phyloP scores from a whole-genome alignment of 768 basidiomycete genomes.

The Tricholoma saponaceum region DNA sequence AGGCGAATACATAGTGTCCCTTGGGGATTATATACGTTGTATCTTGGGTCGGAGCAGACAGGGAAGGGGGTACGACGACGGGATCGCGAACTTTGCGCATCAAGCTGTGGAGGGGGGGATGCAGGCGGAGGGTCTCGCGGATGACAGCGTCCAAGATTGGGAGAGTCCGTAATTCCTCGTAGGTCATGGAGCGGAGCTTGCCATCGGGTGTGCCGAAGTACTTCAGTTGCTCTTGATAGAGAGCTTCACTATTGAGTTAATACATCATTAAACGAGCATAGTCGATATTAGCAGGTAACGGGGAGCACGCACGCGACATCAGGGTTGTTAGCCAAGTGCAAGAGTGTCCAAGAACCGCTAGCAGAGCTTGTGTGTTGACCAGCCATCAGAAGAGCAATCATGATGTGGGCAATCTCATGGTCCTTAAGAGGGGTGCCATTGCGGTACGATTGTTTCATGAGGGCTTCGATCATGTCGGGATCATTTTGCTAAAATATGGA shows the following conservation, averaged over 20 bases:
- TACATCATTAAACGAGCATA: not conserved
- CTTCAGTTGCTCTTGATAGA: conserved; percentile 89
- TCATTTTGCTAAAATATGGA: conserved; percentile 40
- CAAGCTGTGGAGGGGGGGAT: conserved; percentile 95
- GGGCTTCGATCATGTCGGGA: conserved; percentile 89
- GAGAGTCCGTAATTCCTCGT: conserved; percentile 80
- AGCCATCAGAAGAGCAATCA: conserved; percentile 99
- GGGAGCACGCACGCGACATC: conserved; percentile 61
- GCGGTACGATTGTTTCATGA: conserved; percentile 82
- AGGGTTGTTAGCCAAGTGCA: conserved; percentile 77
- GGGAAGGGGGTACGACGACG: conserved; percentile 75
- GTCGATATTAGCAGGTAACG: not conserved
- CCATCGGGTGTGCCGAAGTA: conserved; percentile 79
- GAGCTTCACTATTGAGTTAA: conserved; percentile 50
- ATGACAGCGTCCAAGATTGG: conserved; percentile 86
- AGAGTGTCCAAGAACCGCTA: conserved; percentile 83
- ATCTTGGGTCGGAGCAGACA: conserved; percentile 75
- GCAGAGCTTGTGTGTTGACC: conserved; percentile 98
- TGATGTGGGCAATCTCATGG: conserved; percentile 93
- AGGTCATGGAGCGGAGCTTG: conserved; percentile 72
- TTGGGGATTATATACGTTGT: conserved; percentile 81
- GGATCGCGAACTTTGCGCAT: conserved; percentile 89
- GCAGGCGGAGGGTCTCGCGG: conserved; percentile 89
- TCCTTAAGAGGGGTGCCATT: conserved; percentile 74
- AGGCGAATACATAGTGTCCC: conserved; percentile 87